phyloP scores from a whole-genome alignment of 805 yeast genomes.

The Wickerhamomyces subpelliculosus region DNA sequence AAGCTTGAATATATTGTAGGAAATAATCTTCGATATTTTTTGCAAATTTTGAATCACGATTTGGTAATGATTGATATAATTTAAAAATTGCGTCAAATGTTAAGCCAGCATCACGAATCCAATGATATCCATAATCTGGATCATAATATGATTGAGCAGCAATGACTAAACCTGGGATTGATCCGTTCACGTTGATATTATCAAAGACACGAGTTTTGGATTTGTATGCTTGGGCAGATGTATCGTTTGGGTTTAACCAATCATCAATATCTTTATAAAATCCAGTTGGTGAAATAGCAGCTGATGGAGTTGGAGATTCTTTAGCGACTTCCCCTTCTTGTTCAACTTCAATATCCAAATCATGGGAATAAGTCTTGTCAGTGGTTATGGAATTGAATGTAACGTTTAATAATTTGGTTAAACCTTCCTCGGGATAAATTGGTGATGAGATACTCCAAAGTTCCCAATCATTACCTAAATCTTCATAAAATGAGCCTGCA shows the following conservation, averaged over 20 bases:
- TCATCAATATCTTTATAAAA: not conserved
- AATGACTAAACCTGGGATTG: constrained; percentile 53
- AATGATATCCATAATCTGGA: constrained; percentile 70
- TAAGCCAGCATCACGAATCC: constrained; percentile 72
- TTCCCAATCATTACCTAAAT: not conserved
- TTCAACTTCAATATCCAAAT: not conserved
- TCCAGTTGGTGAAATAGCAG: not conserved
- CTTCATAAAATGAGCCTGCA: not conserved
- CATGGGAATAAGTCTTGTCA: not conserved
- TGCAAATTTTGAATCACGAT: not conserved
- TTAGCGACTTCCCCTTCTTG: not conserved
- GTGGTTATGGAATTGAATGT: not conserved
- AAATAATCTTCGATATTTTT: not conserved
- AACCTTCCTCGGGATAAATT: not conserved
- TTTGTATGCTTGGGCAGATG: not conserved
- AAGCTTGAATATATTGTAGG: not conserved
- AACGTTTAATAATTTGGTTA: not conserved
- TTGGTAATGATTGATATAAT: constrained; percentile 27
- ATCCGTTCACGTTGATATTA: constrained; percentile 14
- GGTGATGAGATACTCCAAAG: not conserved
- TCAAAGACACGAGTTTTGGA: not conserved
- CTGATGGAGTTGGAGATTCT: not conserved
- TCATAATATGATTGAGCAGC: constrained; percentile 56
- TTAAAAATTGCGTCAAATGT: constrained; percentile 32
- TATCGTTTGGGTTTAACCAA: not conserved